A percentile compares a stretch with the other conserved stretches of the same genome.
phyloP scores from a whole-genome alignment of 1,284 basidiomycete species.

The Trametes versicolor region DNA sequence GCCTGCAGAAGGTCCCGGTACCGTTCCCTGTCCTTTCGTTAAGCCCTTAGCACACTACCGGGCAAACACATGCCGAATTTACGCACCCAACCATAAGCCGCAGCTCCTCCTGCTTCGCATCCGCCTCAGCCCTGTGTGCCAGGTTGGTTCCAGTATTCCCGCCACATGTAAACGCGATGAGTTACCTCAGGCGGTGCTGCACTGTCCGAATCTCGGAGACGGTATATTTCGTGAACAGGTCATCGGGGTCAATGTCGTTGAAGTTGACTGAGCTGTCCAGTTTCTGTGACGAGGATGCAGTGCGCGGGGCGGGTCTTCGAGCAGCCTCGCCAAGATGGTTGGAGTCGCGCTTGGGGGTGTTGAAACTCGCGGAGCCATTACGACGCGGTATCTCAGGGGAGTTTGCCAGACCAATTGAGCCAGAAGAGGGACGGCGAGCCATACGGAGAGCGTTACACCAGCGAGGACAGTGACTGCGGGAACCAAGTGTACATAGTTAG shows the following conservation, averaged over 20 bases:
- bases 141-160: conserved; percentile 14
- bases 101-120: conserved; percentile 92
- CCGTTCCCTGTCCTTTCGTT: conserved; percentile 83
- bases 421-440: conserved; percentile 44
- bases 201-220: conserved; percentile 80
- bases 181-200: conserved; percentile 77
- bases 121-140: conserved; percentile 76
- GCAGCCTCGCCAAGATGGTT: conserved; percentile 34
- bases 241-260: conserved; percentile 75
- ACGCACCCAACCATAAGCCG: conserved; percentile 96
- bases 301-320: conserved; percentile 33
- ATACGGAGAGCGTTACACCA: conserved; percentile 29
- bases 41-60: conserved; percentile 45
- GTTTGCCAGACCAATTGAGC: conserved; percentile 34
- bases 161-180: conserved; percentile 6
- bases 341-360: conserved; percentile 50
- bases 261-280: conserved; percentile 31
- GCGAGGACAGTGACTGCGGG: conserved; percentile 3
- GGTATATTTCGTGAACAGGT: conserved; percentile 79
- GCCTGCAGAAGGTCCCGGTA: conserved; percentile 94
- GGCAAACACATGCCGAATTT: conserved; percentile 4
- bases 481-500: conserved; percentile 7
- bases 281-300: conserved; percentile 37
- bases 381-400: conserved; percentile 23
- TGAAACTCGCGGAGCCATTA: conserved; percentile 47